Evolutionary conservation across 331 rosid genomes (phyloP).

Genomic region (Acacia concinna): DNA sequence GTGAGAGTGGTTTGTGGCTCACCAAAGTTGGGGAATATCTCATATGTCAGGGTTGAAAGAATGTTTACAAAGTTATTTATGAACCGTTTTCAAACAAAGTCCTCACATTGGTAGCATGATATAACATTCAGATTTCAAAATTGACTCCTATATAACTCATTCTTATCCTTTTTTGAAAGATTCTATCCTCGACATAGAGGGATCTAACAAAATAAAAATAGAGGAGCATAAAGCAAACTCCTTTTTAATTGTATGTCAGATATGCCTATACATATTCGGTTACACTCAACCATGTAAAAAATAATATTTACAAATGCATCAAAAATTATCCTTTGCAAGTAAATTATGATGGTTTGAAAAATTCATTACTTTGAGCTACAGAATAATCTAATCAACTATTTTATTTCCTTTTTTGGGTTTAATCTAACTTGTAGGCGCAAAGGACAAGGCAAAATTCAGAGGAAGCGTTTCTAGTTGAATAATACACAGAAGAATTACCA

Average conservation of each 20-base stretch:
- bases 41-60: too few species aligned
- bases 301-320: slow-evolving; percentile 10
- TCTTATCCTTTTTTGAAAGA: too few species aligned
- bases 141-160: neutral
- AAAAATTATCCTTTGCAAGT: slow-evolving; percentile 15
- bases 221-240: neutral
- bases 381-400: slow-evolving; percentile 17
- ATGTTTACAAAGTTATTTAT: too few species aligned
- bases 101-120: too few species aligned
- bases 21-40: too few species aligned
- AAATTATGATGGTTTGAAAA: neutral
- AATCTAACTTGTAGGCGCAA: slow-evolving; percentile 70
- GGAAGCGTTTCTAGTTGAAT: slow-evolving; percentile 48
- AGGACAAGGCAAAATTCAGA: slow-evolving; percentile 68
- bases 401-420: neutral
- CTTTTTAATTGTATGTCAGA: neutral
- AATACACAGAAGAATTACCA: slow-evolving; percentile 62
- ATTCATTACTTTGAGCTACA: neutral
- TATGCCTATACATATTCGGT: neutral
- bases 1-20: too few species aligned
- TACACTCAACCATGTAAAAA: neutral
- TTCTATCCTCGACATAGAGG: too few species aligned
- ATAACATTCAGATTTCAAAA: neutral
- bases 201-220: neutral
- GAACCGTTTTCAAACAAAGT: too few species aligned